Base-by-base conservation (phyloP, 257 asterid species). In the Plantago elongata region DNA sequence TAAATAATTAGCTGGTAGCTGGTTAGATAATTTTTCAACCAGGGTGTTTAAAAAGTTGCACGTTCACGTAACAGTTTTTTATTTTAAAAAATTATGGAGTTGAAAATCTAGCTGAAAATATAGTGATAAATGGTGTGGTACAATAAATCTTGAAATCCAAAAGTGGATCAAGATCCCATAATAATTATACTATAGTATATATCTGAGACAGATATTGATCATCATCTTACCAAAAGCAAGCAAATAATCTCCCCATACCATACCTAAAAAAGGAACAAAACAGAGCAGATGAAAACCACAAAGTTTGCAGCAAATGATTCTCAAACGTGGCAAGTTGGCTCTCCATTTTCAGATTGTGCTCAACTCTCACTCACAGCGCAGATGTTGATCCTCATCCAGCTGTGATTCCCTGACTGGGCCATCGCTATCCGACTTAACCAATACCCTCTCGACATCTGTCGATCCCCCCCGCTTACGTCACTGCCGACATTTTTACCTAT, bases 271-370 rank as follows among this genome's bases (percentile, higher is more conserved):
- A 55, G 72, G 51, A 6, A 44, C 47, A 45, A 9, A 42, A 45
- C 11, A 14, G 16, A 38, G 30, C 8, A 57, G 46, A 46, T 22
- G 17, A 50, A 57, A 64, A 47, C 71, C 58, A 59, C 65, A 45
- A 69, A 60, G 65, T 29, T 51, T 51, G 12, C 5, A 63, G 61
- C 11, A 51, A 68, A 46, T 17, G 13, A 69, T 37, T 37, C 5
- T 12, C 54, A 71, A 61, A 62, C 68, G 80, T 79, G 85, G 85
- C 80, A 68, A 76, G 63, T 71, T 70, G 74, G 54, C 14, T 34
- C 50, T 48, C 46, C 74, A 45, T 61, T 67, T 75, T 56, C 63
- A 56, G 84, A 73, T 79, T 61, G 73, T 51, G 44, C 34, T 22
- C 27, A 22, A 22, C 27, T 69, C 54, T 55, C 57, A 45, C 16